A percentile compares a stretch with the other conserved stretches of the same genome.
These are phyloP conservation scores for Didymella sp. DNA, from an alignment of 2,329 filamentous ascomycete species.

Conservation along the genomic window DNA sequence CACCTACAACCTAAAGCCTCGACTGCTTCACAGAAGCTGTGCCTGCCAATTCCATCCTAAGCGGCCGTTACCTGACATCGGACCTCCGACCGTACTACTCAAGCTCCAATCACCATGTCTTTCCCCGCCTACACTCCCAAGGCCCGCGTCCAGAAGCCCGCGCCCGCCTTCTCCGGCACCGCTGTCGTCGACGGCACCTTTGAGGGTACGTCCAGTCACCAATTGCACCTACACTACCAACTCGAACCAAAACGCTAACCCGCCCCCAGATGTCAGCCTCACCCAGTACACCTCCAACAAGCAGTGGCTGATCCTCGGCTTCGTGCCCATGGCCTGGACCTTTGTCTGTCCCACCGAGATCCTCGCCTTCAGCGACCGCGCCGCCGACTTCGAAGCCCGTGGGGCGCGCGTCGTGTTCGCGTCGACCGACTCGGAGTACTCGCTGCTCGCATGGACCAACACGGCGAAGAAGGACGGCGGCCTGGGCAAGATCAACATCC, in stretches of 20 bases:
- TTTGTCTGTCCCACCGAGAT: constrained; percentile 73
- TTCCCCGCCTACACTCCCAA: constrained; percentile 46
- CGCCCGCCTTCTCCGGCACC: constrained; percentile 48
- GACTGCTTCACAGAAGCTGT: constrained; percentile 2
- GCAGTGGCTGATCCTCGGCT: constrained; percentile 69
- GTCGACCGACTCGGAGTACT: constrained; percentile 68
- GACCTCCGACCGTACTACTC: constrained; percentile 21
- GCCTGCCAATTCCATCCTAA: background rate
- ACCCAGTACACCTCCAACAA: constrained; percentile 52
- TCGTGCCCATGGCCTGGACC: constrained; percentile 73
- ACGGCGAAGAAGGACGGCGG: constrained; percentile 67
- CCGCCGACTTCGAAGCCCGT: constrained; percentile 65
- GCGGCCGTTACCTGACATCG: constrained; percentile 17
- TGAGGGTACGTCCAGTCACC: constrained; percentile 42
- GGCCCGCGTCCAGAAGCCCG: constrained; percentile 51
- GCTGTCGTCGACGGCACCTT: constrained; percentile 52
- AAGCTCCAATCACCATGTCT: constrained; percentile 34
- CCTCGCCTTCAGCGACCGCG: constrained; percentile 68
- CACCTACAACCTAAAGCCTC: constrained; percentile 7
- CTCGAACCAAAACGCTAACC: constrained; percentile 14
- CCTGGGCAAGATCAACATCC: constrained; percentile 66
- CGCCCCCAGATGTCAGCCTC: constrained; percentile 45
- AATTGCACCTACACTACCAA: background rate
- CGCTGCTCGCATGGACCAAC: constrained; percentile 64
- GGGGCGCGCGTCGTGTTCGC: constrained; percentile 67